These are phyloP conservation scores for Peniophora sp. DNA, from an alignment of 1,284 basidiomycete genomes.

Conservation along the genomic window DNA sequence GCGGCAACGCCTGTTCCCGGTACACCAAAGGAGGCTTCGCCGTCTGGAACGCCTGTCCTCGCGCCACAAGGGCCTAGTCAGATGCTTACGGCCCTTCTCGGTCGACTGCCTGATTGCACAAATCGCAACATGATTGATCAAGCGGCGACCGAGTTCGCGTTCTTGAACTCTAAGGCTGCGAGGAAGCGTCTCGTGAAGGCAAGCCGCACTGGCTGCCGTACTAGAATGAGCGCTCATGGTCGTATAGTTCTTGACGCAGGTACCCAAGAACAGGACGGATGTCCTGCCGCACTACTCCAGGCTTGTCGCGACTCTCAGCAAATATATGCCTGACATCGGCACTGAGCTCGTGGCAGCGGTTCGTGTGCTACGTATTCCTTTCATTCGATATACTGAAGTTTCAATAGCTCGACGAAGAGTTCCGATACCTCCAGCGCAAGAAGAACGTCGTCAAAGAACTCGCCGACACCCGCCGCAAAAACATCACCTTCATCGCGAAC, in stretches of 20 bases:
- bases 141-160: conserved; percentile 92
- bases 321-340: conserved; percentile 92
- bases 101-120: conserved; percentile 88
- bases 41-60: conserved; percentile 57
- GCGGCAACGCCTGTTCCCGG: conserved; percentile 54
- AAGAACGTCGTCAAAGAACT: conserved; percentile 88
- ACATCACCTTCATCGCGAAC: conserved; percentile 83
- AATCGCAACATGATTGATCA: conserved; percentile 92
- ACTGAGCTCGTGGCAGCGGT: conserved; percentile 75
- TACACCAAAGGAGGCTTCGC: conserved; percentile 55
- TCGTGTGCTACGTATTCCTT: conserved; percentile 23
- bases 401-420: conserved; percentile 87
- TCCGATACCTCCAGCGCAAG: conserved; percentile 93
- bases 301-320: conserved; percentile 80
- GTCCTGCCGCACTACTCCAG: conserved; percentile 91
- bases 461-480: conserved; percentile 82
- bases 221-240: not conserved
- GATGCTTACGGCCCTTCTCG: conserved; percentile 84
- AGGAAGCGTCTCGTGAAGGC: conserved; percentile 86
- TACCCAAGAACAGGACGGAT: conserved; percentile 86
- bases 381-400: conserved; percentile 3
- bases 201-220: conserved; percentile 10
- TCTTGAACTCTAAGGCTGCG: conserved; percentile 93
- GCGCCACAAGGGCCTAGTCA: conserved; percentile 87
- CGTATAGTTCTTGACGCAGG: conserved; percentile 71